Percentiles rank a stretch among this genome's conserved stretches.
These are phyloP conservation scores for Debaryomyces sp. DNA, from an alignment of 1,139 yeast genomes.

Conservation along the genomic window DNA sequence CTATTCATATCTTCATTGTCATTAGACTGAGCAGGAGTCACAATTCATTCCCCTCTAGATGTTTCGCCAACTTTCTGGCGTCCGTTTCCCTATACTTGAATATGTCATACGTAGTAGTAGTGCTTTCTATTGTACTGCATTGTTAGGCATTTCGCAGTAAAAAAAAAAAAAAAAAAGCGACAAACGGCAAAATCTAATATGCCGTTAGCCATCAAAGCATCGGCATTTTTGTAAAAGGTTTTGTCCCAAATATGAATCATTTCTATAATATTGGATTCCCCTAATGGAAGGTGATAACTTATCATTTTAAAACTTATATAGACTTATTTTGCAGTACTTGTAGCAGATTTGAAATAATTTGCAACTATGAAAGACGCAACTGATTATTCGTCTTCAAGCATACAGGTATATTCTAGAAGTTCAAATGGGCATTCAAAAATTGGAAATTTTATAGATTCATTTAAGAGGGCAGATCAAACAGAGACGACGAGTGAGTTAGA, in stretches of 20 bases:
- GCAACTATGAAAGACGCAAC: slow-evolving; percentile 2
- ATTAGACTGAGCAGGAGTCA: background rate
- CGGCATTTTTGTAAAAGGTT: slow-evolving; percentile 1
- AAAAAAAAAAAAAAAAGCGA: background rate
- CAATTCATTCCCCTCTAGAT: background rate
- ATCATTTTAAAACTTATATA: background rate
- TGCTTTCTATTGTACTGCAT: background rate
- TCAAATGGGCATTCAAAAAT: slow-evolving; percentile 17
- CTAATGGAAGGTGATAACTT: slow-evolving; percentile 2
- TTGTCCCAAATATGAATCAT: background rate
- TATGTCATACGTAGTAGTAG: background rate
- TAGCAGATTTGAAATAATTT: background rate
- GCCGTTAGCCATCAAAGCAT: background rate
- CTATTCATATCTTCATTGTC: background rate
- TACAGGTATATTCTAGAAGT: background rate
- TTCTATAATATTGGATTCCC: background rate
- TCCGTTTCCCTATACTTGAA: background rate
- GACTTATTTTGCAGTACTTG: background rate
- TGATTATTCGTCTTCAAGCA: slow-evolving; percentile 1
- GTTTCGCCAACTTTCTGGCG: background rate
- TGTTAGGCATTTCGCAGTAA: background rate
- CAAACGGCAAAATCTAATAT: background rate
- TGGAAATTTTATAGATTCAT: slow-evolving; percentile 46
- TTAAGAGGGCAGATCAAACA: slow-evolving; percentile 32
- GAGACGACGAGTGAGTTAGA: background rate